These are phyloP conservation scores for Neonectria magnoliae DNA, from an alignment of 2,329 filamentous ascomycete species.

Conservation along the genomic window DNA sequence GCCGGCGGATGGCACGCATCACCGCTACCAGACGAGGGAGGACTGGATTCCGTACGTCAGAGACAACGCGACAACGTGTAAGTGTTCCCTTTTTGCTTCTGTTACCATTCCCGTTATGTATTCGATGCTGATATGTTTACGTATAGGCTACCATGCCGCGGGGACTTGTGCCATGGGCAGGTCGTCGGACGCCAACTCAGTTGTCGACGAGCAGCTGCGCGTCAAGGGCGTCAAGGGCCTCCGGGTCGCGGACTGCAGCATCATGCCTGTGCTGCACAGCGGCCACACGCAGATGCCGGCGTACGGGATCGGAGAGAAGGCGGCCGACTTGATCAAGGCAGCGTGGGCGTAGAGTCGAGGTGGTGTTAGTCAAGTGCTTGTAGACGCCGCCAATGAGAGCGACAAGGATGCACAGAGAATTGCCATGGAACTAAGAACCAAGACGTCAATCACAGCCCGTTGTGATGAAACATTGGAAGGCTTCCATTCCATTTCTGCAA, in stretches of 20 bases:
- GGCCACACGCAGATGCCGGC: slow-evolving; percentile 65
- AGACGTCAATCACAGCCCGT: background rate
- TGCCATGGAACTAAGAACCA: background rate
- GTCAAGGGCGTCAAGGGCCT: slow-evolving; percentile 63
- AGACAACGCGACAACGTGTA: slow-evolving; percentile 69
- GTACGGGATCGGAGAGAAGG: slow-evolving; percentile 66
- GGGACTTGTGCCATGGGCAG: slow-evolving; percentile 49
- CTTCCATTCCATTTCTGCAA: background rate
- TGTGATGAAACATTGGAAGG: background rate
- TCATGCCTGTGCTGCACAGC: slow-evolving; percentile 61
- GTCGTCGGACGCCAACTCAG: slow-evolving; percentile 59
- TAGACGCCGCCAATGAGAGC: background rate
- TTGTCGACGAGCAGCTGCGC: slow-evolving; percentile 63
- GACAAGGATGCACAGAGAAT: background rate
- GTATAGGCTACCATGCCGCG: slow-evolving; percentile 35
- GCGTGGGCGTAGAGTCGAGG: slow-evolving; percentile 24
- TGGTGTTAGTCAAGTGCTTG: background rate
- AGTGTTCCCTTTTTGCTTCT: slow-evolving; percentile 32
- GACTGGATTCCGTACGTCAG: slow-evolving; percentile 67
- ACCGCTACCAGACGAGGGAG: slow-evolving; percentile 58
- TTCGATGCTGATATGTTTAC: background rate
- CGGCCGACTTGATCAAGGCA: slow-evolving; percentile 59
- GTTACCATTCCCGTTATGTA: background rate
- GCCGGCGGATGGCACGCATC: slow-evolving; percentile 62
- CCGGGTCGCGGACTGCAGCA: slow-evolving; percentile 63